Evolutionary conservation across 2,329 filamentous ascomycete species (phyloP), one percentile per base, ranked within the genome.

Genomic region (Tolypocladium album): DNA sequence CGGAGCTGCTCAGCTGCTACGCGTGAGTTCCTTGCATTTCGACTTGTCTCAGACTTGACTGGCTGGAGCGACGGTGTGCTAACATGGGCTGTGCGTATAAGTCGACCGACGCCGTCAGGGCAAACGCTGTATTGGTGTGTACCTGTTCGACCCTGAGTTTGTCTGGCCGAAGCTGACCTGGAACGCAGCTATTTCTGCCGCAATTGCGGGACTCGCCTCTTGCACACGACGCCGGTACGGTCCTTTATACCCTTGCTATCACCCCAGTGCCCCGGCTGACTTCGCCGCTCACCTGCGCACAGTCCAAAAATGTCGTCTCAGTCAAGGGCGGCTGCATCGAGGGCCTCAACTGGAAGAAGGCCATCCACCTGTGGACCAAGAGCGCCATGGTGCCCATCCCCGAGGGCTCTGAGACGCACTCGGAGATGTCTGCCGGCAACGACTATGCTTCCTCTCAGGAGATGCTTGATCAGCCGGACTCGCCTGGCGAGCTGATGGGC

Each of bases 251-350:
- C 27, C 43, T n/a, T 55, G 2, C 15, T n/a, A n/a, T 8, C 8
- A 4, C 15, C 4, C 45, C 7, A 24, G 15, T 31, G 47, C 9
- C 47, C 1, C 11, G 6, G 47, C 27, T 45, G 11, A 50, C 36
- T 17, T 22, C 9, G 9, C 22, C 58, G 27, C 47, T 31, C 57
- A 17, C 27, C 22, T 17, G 31, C 57, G 42, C 36, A 24, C 27
- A 59, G 55, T 38, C 36, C 22, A 39, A 55, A 36, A 80, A 82
- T 61, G 78, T 85, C 56, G 80, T 88, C 47, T 83, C 82, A 20
- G 79, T 90, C 55, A 89, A 89, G 68, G 86, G 83, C 13, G 87
- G 86, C 47, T 87, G 86, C 67, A 76, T 90, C 55, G 79, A 85
- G 7, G 84, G 81, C 1, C 73, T 89, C 24, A 80, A 86, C 70